A percentile compares a stretch with the other conserved stretches of the same genome.
Evolutionary conservation across 73 alveolate genomes (phyloP).

Genomic region (Paraurostyla sp.): DNA sequence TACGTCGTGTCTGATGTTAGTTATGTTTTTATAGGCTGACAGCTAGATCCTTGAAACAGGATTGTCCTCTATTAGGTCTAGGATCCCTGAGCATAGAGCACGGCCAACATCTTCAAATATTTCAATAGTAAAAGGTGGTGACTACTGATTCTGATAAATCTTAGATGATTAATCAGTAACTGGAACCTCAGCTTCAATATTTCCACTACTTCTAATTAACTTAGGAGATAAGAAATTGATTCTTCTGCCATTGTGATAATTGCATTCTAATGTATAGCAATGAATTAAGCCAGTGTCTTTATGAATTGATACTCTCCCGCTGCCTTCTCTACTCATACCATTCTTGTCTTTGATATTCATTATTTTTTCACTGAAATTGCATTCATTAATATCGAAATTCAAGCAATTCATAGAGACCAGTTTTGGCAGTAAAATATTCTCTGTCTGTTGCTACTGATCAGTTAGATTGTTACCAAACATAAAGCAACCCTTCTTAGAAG

Average conservation of each 20-base stretch:
- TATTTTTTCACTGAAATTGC: conserved; percentile 87
- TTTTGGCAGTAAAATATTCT: conserved; percentile 82
- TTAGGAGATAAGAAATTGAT: conserved; percentile 66
- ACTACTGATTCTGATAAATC: conserved; percentile 26
- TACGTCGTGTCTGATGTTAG: conserved; percentile 59
- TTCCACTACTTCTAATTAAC: conserved; percentile 43
- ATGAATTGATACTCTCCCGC: conserved; percentile 98
- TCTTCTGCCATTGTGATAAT: conserved; percentile 72
- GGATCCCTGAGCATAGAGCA: conserved; percentile 63
- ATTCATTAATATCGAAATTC: conserved; percentile 92
- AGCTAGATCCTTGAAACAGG: conserved; percentile 74
- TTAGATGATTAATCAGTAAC: conserved; percentile 64
- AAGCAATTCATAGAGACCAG: conserved; percentile 89
- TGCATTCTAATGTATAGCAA: conserved; percentile 80
- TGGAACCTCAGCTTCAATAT: conserved; percentile 61
- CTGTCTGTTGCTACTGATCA: conserved; percentile 34
- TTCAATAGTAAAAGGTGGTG: conserved; percentile 75
- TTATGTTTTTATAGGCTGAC: conserved; percentile 58
- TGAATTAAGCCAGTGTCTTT: conserved; percentile 83
- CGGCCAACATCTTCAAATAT: conserved; percentile 86
- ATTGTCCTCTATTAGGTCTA: conserved; percentile 79
- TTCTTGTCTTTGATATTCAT: conserved; percentile 93
- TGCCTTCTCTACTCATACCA: conserved; percentile 95
- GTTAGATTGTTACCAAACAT: conserved; percentile 77
- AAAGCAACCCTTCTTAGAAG: conserved; percentile 75